Evolutionary conservation across 768 basidiomycete genomes (phyloP), one percentile per base, ranked within the genome.

Genomic region (Boletus coccyginus): DNA sequence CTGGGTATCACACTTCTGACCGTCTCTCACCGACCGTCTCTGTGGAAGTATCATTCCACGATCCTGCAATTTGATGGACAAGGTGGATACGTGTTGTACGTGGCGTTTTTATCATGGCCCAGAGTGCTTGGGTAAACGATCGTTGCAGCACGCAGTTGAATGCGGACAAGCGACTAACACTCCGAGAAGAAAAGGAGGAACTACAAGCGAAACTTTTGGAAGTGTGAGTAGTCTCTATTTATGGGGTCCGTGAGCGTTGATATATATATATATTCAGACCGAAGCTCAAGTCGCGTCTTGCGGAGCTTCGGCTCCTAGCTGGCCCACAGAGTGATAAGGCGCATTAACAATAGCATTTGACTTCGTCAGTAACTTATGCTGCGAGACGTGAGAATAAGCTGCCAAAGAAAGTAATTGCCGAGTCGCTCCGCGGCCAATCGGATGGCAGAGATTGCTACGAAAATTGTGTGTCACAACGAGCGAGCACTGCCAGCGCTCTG

Each of bases 11-110:
- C 95, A 0, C 80, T 98, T 27, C 74, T 98, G 60, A 98, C 94
- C 1, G 95, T 98, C 33, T 96, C 94, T 38, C 95, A 98, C 75
- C 86, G 95, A 10, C 92, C 95, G 21, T 94, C 92, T 31, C 70
- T 98, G 58, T 98, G 94, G 93, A 88, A 88, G 69, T 92, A 94
- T 67, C 94, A 96, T 67, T 81, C 87, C 9, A 85, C 88, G 66
- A 92, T 96, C 54, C 73, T 96, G 59, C 91, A 95, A 66, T 94
- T 92, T 66, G 92, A 98, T 64, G 96, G 96, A 8, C 88, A 92
- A 71, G 96, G 96, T 35, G 92, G 92, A 58, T 98, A 98, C 73
- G 84, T 94, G 19, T 99, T 98, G 93, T 94, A 64, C 58, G 92
- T 81, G 9, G 16, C 46, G 48, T 50, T 47, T 27, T 47, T 33